phyloP scores from a whole-genome alignment of 352 stramenopile species.

The Thalassiosira hispida region DNA sequence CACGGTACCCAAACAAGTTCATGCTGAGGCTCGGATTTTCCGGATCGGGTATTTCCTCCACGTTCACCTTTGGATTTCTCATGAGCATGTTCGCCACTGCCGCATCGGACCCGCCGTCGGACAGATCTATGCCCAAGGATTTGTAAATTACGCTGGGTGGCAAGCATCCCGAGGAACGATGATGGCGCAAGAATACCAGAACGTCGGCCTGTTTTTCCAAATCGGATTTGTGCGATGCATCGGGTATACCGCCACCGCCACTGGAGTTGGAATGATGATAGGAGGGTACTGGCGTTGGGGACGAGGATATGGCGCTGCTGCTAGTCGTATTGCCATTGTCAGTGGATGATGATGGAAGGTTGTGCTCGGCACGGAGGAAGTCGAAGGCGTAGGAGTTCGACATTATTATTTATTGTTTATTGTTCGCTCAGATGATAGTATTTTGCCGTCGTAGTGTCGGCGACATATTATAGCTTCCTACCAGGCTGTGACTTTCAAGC shows the following conservation, averaged over 20 bases:
- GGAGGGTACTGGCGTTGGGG: neutral
- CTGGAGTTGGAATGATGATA: neutral
- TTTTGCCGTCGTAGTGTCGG: no score
- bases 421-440: no score
- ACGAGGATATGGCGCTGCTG: neutral
- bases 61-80: constrained; percentile 75
- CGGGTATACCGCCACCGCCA: constrained; percentile 14
- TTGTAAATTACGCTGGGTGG: constrained; percentile 74
- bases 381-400: constrained; percentile 77
- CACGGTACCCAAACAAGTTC: constrained; percentile 73
- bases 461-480: no score
- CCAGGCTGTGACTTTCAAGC: no score
- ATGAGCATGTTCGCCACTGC: constrained; percentile 64
- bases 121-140: constrained; percentile 73
- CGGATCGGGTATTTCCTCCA: constrained; percentile 78
- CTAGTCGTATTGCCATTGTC: constrained; percentile 21
- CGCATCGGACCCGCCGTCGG: constrained; percentile 33
- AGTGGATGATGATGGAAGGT: constrained; percentile 23
- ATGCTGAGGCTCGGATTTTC: constrained; percentile 77
- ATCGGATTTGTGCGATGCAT: constrained; percentile 67
- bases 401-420: no score
- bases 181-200: constrained; percentile 76
- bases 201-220: constrained; percentile 83
- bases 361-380: constrained; percentile 74
- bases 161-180: constrained; percentile 72